Evolutionary conservation across 768 basidiomycete genomes (phyloP).

Genomic region (Lactifluus hygrophoroides): DNA sequence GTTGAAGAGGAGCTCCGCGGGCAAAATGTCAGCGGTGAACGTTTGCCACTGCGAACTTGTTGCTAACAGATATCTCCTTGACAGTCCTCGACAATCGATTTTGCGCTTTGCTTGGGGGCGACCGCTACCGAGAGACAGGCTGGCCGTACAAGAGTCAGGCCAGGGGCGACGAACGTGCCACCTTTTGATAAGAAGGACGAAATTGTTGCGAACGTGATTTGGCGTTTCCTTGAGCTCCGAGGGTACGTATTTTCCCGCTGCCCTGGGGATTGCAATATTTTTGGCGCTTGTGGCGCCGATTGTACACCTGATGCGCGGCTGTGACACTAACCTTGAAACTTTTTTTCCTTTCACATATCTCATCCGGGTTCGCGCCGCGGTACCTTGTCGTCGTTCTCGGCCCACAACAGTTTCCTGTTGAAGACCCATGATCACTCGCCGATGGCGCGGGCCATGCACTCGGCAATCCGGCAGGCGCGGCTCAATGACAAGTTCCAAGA

Average conservation of each 20-base stretch:
- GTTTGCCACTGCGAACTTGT: not conserved
- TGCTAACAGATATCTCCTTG: not conserved
- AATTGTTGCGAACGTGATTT: slow-evolving; percentile 94
- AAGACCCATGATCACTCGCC: slow-evolving; percentile 85
- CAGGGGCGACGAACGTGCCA: slow-evolving; percentile 27
- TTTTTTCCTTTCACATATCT: slow-evolving; percentile 7
- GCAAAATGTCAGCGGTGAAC: slow-evolving; percentile 70
- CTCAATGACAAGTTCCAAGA: slow-evolving; percentile 99
- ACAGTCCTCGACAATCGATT: slow-evolving; percentile 96
- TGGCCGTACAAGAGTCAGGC: slow-evolving; percentile 66
- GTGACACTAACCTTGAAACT: slow-evolving; percentile 5
- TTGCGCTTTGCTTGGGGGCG: slow-evolving; percentile 88
- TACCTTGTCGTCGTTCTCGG: slow-evolving; percentile 8
- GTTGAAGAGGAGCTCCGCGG: slow-evolving; percentile 93
- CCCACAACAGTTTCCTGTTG: slow-evolving; percentile 62
- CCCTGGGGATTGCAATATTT: slow-evolving; percentile 5
- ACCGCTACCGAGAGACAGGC: slow-evolving; percentile 77
- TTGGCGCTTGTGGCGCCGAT: slow-evolving; percentile 19
- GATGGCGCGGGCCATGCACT: slow-evolving; percentile 86
- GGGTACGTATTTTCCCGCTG: slow-evolving; percentile 51
- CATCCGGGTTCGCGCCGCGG: not conserved
- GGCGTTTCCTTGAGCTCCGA: slow-evolving; percentile 93
- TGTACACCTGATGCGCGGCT: slow-evolving; percentile 14
- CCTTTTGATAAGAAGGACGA: slow-evolving; percentile 97
- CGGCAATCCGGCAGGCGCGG: slow-evolving; percentile 64